Evolutionary conservation across 345 rosid genomes (phyloP).

Genomic region (Gossypium longicalyx): DNA sequence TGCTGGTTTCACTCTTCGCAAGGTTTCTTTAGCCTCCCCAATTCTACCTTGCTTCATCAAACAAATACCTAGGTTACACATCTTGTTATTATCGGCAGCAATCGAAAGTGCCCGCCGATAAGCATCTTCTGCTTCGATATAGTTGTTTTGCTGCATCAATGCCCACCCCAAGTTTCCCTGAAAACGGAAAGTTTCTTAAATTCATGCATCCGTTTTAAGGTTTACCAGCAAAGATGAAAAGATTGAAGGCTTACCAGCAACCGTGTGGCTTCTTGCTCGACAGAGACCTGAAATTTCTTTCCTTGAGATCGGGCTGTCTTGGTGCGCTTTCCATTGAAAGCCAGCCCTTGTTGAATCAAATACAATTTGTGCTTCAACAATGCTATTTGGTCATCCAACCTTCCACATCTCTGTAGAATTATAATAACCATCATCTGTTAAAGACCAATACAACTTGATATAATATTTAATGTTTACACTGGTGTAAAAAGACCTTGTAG

Average conservation of each 20-base stretch:
- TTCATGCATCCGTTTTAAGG: not conserved
- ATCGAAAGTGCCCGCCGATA: constrained; percentile 71
- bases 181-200: not conserved
- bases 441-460: not conserved
- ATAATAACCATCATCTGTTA: not conserved
- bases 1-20: constrained; percentile 73
- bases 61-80: constrained; percentile 96
- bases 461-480: not conserved
- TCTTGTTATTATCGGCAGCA: constrained; percentile 87
- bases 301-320: constrained; percentile 97
- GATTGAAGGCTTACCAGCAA: constrained; percentile 45
- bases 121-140: constrained; percentile 83
- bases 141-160: constrained; percentile 80
- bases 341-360: constrained; percentile 84
- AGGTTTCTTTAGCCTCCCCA: constrained; percentile 67
- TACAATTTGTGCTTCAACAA: constrained; percentile 69
- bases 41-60: constrained; percentile 97
- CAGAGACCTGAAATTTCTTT: constrained; percentile 92
- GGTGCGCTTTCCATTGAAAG: constrained; percentile 93
- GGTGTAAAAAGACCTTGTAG: constrained; percentile 47
- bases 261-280: constrained; percentile 95
- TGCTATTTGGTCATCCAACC: constrained; percentile 78
- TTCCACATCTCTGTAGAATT: constrained; percentile 73
- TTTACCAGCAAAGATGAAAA: not conserved
- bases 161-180: constrained; percentile 99